A percentile compares a stretch with the other conserved stretches of the same genome.
Evolutionary conservation across 192 early-diverging fungal species (phyloP).

Genomic region (Coemansia guatemalensis): DNA sequence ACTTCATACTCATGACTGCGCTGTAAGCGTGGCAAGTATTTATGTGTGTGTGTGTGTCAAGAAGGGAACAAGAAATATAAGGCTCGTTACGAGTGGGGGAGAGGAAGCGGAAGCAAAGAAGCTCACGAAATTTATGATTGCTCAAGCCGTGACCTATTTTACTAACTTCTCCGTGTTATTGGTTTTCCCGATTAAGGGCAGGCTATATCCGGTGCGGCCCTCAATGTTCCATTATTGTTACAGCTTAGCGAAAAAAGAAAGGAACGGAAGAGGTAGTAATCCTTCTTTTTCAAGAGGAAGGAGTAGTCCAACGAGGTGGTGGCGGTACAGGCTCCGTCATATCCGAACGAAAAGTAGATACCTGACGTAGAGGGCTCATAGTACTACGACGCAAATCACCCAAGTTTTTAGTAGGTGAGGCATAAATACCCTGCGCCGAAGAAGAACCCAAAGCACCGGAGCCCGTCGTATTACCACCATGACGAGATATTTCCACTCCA

Average conservation of each 20-base stretch:
- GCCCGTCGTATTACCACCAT: constrained; percentile 23
- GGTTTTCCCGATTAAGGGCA: background rate
- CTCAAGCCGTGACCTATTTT: background rate
- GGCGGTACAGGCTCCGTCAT: background rate
- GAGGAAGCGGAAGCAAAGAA: background rate
- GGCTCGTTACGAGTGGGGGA: background rate
- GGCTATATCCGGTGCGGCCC: background rate
- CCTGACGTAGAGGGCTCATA: constrained; percentile 27
- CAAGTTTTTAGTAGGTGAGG: constrained; percentile 36
- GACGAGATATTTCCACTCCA: constrained; percentile 44
- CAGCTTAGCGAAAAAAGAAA: background rate
- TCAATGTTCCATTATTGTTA: background rate
- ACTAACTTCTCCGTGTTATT: no score
- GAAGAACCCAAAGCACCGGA: background rate
- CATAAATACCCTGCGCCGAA: constrained; percentile 12
- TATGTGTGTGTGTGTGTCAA: no score
- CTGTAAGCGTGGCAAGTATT: background rate
- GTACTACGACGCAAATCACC: constrained; percentile 22
- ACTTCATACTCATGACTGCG: background rate
- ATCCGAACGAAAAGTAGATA: constrained; percentile 9
- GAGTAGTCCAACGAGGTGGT: background rate
- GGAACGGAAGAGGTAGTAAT: background rate
- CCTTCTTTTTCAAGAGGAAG: background rate
- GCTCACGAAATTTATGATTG: background rate
- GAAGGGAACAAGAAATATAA: background rate